A percentile compares a stretch with the other conserved stretches of the same genome.
Conservation (phyloP, 306 rosid species). For the Gastrolobium bilobum region DNA sequence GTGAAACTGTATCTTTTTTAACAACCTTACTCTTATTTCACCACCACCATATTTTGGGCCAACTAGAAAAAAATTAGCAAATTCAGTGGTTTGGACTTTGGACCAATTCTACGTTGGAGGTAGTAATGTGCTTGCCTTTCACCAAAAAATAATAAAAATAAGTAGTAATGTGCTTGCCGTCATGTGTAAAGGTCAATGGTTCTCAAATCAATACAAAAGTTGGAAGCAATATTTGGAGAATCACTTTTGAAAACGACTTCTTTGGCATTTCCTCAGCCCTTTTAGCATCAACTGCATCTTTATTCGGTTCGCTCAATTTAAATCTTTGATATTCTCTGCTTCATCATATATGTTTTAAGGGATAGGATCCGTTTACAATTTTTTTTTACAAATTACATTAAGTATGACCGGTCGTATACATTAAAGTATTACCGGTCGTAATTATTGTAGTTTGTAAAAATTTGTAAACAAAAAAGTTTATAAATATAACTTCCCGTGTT, state of each 20-base stretch:
- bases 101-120: slow-evolving; percentile 51
- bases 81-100: slow-evolving; percentile 50
- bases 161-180: neutral
- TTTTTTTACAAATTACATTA: too few species aligned
- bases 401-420: too few species aligned
- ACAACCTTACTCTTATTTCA: neutral
- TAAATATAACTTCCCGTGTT: too few species aligned
- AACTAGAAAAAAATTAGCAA: slow-evolving; percentile 1
- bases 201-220: slow-evolving; percentile 46
- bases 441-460: too few species aligned
- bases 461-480: too few species aligned
- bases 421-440: too few species aligned
- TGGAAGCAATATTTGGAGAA: slow-evolving; percentile 59
- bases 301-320: slow-evolving; percentile 17
- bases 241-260: slow-evolving; percentile 53
- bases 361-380: too few species aligned
- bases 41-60: neutral
- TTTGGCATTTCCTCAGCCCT: slow-evolving; percentile 52
- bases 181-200: slow-evolving; percentile 3
- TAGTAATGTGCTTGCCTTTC: slow-evolving; percentile 6
- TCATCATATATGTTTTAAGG: too few species aligned
- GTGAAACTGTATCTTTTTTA: neutral
- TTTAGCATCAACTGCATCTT: slow-evolving; percentile 12
- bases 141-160: too few species aligned
- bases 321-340: neutral